Evolutionary conservation across 2,329 filamentous ascomycete genomes (phyloP).

Genomic region (Dothistroma pini): DNA sequence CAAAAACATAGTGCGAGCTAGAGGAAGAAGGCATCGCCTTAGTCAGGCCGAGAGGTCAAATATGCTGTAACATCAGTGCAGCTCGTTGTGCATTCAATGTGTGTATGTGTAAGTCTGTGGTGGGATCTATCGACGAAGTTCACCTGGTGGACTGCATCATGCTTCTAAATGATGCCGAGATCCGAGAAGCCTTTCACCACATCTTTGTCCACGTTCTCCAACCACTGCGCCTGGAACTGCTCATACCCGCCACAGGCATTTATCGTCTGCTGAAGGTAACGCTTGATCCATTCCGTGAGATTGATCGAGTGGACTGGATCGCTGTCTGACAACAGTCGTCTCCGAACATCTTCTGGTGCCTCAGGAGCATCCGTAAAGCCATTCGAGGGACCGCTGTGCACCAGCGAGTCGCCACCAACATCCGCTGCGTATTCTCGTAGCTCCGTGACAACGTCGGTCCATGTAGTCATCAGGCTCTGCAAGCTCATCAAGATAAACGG

Average conservation of each 20-base stretch:
- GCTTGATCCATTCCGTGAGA: constrained; percentile 60
- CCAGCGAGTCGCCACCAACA: constrained; percentile 37
- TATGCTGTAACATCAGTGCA: neutral
- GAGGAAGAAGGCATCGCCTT: too few species aligned
- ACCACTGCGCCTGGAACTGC: constrained; percentile 64
- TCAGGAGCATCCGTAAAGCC: constrained; percentile 29
- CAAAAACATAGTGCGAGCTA: too few species aligned
- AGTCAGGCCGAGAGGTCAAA: too few species aligned
- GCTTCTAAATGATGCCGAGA: constrained; percentile 33
- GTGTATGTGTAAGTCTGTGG: neutral
- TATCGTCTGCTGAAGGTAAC: constrained; percentile 59
- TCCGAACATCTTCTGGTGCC: constrained; percentile 44
- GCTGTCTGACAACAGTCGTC: constrained; percentile 50
- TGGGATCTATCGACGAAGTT: neutral
- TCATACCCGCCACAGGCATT: constrained; percentile 60
- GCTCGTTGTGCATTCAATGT: too few species aligned
- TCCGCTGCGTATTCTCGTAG: constrained; percentile 51
- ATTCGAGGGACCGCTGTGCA: constrained; percentile 32
- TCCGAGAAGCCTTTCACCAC: constrained; percentile 61
- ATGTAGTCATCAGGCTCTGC: constrained; percentile 71
- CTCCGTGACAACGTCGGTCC: constrained; percentile 67
- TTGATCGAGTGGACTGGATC: constrained; percentile 68
- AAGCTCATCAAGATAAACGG: constrained; percentile 46
- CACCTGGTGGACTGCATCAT: neutral
- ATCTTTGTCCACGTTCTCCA: constrained; percentile 70